Evolutionary conservation across 352 stramenopile species (phyloP).

Genomic region (Globisporangium recalcitrans): DNA sequence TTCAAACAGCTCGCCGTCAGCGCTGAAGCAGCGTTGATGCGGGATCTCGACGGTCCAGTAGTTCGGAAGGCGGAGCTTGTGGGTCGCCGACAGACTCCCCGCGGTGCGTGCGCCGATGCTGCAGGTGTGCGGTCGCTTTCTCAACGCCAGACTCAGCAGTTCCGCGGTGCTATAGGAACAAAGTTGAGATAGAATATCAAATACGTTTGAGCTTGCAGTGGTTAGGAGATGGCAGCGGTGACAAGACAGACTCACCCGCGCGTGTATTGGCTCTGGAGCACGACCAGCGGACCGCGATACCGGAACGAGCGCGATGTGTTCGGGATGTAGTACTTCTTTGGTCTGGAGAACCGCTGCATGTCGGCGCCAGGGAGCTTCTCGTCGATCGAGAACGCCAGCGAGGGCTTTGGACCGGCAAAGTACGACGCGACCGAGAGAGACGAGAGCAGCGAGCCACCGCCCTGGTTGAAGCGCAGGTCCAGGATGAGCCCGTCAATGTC

Average conservation of each 20-base stretch:
- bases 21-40: conserved; percentile 64
- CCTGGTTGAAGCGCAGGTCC: conserved; percentile 71
- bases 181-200: conserved; percentile 4
- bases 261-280: conserved; percentile 77
- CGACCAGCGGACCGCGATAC: conserved; percentile 60
- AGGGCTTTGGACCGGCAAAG: conserved; percentile 45
- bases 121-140: conserved; percentile 55
- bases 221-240: neutral
- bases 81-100: conserved; percentile 55
- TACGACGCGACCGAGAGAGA: conserved; percentile 68
- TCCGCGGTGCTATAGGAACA: conserved; percentile 48
- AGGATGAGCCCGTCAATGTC: conserved; percentile 68
- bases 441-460: conserved; percentile 57
- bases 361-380: conserved; percentile 43
- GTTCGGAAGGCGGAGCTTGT: conserved; percentile 70
- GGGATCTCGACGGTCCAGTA: conserved; percentile 81
- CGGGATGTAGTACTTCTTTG: conserved; percentile 59
- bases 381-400: conserved; percentile 61
- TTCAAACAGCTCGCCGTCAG: conserved; percentile 54
- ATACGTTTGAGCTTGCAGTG: too few species aligned
- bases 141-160: conserved; percentile 59
- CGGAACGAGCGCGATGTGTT: conserved; percentile 45
- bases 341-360: conserved; percentile 39
- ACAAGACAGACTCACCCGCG: conserved; percentile 39
- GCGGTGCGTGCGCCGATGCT: conserved; percentile 54